These are phyloP conservation scores for Lepidium campestre DNA, from an alignment of 441 rosid genomes.

Conservation along the genomic window DNA sequence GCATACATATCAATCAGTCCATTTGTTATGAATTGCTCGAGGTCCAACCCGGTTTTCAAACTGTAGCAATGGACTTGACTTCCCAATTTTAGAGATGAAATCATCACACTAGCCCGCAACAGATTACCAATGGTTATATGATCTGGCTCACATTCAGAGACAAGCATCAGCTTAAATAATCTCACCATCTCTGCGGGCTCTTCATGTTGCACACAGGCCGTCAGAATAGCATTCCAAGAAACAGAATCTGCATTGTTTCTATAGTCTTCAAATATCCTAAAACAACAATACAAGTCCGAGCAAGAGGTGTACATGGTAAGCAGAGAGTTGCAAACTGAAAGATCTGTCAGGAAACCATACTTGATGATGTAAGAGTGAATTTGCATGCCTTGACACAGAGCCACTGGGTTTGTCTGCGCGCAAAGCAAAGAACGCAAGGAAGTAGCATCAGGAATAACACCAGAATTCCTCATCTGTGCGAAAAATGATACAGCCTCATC, in stretches of 20 bases:
- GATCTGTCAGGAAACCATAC: constrained; percentile 32
- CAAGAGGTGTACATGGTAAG: constrained; percentile 55
- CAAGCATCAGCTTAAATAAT: constrained; percentile 39
- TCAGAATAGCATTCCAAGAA: constrained; percentile 53
- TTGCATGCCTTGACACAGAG: constrained; percentile 39
- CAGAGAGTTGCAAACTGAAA: constrained; percentile 43
- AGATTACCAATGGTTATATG: constrained; percentile 35
- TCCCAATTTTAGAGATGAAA: constrained; percentile 48
- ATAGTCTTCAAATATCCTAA: constrained; percentile 39
- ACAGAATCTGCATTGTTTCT: constrained; percentile 32
- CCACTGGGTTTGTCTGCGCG: constrained; percentile 29
- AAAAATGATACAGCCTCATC: constrained; percentile 32
- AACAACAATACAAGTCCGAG: constrained; percentile 34
- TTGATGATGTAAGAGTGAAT: constrained; percentile 44
- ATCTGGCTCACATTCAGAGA: constrained; percentile 37
- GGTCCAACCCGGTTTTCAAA: constrained; percentile 37
- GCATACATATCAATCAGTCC: constrained; percentile 51
- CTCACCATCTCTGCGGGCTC: constrained; percentile 39
- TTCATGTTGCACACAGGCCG: constrained; percentile 46
- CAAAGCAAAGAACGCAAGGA: constrained; percentile 46
- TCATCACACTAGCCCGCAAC: constrained; percentile 37
- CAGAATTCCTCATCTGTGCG: constrained; percentile 33
- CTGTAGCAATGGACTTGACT: constrained; percentile 45
- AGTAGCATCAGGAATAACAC: constrained; percentile 35
- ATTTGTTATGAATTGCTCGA: constrained; percentile 38